phyloP scores from a whole-genome alignment of 495 filamentous ascomycete genomes.

The Penicillium turbatum region DNA sequence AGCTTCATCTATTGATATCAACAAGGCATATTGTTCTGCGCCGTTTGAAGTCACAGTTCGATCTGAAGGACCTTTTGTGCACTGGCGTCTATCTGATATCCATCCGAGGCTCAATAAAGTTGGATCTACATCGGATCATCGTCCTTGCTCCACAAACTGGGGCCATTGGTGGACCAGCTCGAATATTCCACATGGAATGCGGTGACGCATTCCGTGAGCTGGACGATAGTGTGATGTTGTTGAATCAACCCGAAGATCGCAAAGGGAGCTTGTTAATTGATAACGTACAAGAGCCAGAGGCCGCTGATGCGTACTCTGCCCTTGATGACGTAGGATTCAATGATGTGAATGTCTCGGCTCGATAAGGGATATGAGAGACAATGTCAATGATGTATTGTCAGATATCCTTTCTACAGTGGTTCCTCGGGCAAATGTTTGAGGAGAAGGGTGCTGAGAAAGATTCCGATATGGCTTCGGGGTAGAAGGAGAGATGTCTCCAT shows the following conservation, averaged over 20 bases:
- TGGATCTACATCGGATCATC: conserved; percentile 9
- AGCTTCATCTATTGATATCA: too few species aligned
- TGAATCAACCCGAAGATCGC: background rate
- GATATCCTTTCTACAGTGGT: background rate
- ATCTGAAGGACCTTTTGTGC: too few species aligned
- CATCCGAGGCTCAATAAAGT: background rate
- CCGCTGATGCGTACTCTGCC: too few species aligned
- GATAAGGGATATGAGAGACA: background rate
- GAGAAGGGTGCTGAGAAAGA: background rate
- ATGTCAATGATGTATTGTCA: too few species aligned
- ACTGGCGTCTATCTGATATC: background rate
- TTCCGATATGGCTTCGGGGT: conserved; percentile 1
- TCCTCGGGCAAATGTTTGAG: background rate
- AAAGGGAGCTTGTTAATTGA: too few species aligned
- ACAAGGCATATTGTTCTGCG: too few species aligned
- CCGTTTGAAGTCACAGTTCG: too few species aligned
- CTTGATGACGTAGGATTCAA: background rate
- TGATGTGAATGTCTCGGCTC: background rate
- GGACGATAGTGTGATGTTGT: background rate
- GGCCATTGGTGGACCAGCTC: conserved; percentile 2
- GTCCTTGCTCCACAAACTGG: conserved; percentile 2
- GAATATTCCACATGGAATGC: background rate
- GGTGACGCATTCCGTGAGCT: background rate
- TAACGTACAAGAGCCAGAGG: too few species aligned
- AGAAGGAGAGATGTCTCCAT: background rate